phyloP scores from a whole-genome alignment of 495 filamentous ascomycete genomes.

The Penicillium egyptiacum region DNA sequence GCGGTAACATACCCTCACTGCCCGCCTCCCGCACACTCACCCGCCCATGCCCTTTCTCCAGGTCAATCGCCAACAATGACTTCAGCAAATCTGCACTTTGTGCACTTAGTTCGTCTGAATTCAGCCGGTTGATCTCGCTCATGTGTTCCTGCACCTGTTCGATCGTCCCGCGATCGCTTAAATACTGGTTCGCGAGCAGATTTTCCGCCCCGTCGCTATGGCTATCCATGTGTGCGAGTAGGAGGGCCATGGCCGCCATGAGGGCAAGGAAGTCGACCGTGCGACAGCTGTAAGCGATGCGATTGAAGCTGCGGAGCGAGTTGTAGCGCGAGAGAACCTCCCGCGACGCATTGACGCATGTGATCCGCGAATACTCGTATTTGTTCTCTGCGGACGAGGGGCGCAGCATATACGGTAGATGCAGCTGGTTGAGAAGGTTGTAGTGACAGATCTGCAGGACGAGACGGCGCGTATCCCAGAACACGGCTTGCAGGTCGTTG shows the following conservation, averaged over 20 bases:
- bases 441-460: slow-evolving; percentile 43
- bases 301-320: slow-evolving; percentile 33
- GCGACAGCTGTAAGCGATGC: slow-evolving; percentile 39
- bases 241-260: slow-evolving; percentile 39
- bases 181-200: slow-evolving; percentile 40
- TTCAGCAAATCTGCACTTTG: slow-evolving; percentile 35
- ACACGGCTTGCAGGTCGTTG: neutral
- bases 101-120: slow-evolving; percentile 33
- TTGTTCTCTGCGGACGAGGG: neutral
- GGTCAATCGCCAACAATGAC: slow-evolving; percentile 35
- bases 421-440: slow-evolving; percentile 34
- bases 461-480: slow-evolving; percentile 20
- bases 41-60: no score
- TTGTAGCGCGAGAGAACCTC: slow-evolving; percentile 48
- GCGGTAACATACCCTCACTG: no score
- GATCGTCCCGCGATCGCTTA: slow-evolving; percentile 45
- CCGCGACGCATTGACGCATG: slow-evolving; percentile 46
- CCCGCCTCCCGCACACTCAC: no score
- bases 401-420: slow-evolving; percentile 35
- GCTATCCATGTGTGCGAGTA: slow-evolving; percentile 25
- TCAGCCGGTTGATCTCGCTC: slow-evolving; percentile 29
- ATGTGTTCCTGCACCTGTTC: slow-evolving; percentile 44
- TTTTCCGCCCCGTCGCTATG: slow-evolving; percentile 12
- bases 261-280: slow-evolving; percentile 49
- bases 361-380: slow-evolving; percentile 36